Evolutionary conservation across 2,329 filamentous ascomycete species (phyloP).

Genomic region (Hymenoscyphus fructigenus): DNA sequence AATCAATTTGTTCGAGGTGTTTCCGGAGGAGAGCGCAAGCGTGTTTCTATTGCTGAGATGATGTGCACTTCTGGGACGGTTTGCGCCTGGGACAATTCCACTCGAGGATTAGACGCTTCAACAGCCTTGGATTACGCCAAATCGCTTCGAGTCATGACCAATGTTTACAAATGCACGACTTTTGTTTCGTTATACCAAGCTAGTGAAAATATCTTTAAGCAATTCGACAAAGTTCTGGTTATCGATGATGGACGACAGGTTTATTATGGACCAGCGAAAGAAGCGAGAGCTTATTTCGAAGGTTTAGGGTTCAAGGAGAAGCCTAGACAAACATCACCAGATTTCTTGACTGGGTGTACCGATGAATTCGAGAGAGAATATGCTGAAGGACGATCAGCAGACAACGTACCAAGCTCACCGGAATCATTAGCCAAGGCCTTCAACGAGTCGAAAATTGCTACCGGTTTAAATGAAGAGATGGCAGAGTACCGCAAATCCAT

Average conservation of each 20-base stretch:
- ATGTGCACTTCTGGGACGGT: constrained; percentile 73
- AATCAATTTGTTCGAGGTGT: constrained; percentile 79
- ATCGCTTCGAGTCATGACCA: constrained; percentile 61
- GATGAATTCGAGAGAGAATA: constrained; percentile 83
- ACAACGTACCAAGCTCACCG: constrained; percentile 67
- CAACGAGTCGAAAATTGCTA: constrained; percentile 59
- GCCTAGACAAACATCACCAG: constrained; percentile 60
- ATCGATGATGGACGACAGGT: constrained; percentile 64
- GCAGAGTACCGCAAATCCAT: constrained; percentile 63
- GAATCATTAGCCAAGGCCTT: constrained; percentile 70
- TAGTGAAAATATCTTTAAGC: constrained; percentile 64
- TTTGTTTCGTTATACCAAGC: constrained; percentile 69
- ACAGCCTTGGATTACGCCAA: constrained; percentile 65
- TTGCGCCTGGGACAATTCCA: constrained; percentile 74
- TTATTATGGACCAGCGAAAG: constrained; percentile 58
- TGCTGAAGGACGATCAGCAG: constrained; percentile 61
- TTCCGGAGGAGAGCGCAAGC: constrained; percentile 76
- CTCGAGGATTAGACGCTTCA: constrained; percentile 67
- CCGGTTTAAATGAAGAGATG: constrained; percentile 64
- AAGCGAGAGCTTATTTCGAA: constrained; percentile 64
- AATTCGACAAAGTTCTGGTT: constrained; percentile 68
- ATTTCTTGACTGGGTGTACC: constrained; percentile 68
- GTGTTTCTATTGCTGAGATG: constrained; percentile 80
- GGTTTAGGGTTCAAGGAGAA: constrained; percentile 60
- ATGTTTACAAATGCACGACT: constrained; percentile 56